Evolutionary conservation across 495 filamentous ascomycete species (phyloP).

Genomic region (Neurospora hispaniola): DNA sequence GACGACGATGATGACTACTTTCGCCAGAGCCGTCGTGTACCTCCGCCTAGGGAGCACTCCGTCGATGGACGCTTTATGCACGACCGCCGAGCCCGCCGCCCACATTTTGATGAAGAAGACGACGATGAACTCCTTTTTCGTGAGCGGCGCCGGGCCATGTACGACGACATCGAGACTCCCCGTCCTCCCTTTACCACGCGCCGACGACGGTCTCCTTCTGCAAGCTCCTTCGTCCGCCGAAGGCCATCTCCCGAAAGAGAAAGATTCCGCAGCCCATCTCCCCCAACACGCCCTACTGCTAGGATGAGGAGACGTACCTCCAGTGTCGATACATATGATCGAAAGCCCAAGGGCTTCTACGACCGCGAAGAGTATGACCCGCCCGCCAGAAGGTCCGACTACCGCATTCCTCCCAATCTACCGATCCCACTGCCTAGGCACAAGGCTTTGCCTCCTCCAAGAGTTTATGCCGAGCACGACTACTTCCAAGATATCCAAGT

Average conservation of each 20-base stretch:
- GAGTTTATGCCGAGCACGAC: conserved; percentile 43
- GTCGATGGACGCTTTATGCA: conserved; percentile 22
- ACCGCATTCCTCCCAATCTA: conserved; percentile 38
- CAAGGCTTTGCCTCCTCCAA: conserved; percentile 32
- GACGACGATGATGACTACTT: conserved; percentile 19
- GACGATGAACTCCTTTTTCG: conserved; percentile 25
- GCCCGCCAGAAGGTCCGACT: conserved; percentile 25
- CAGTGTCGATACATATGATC: conserved; percentile 40
- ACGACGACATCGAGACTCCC: conserved; percentile 26
- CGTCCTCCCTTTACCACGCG: conserved; percentile 4
- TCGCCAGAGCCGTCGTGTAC: conserved; percentile 8
- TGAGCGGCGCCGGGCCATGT: conserved; percentile 26
- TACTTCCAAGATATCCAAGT: conserved; percentile 52
- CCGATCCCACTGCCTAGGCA: conserved; percentile 43
- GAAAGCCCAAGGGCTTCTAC: conserved; percentile 36
- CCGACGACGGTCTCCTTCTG: conserved; percentile 15
- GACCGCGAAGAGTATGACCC: conserved; percentile 40
- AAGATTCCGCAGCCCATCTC: conserved; percentile 28
- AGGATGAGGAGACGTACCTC: conserved; percentile 30
- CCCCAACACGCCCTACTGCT: conserved; percentile 13
- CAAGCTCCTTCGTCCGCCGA: conserved; percentile 22
- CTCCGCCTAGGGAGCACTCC: conserved; percentile 19
- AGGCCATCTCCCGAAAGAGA: conserved; percentile 25
- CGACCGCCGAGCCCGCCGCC: conserved; percentile 14
- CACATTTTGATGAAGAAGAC: conserved; percentile 30